Percentiles rank a stretch among this genome's conserved stretches.
phyloP scores from a whole-genome alignment of 176 grass and related monocot genomes.

The Rhynchospora breviuscula region DNA sequence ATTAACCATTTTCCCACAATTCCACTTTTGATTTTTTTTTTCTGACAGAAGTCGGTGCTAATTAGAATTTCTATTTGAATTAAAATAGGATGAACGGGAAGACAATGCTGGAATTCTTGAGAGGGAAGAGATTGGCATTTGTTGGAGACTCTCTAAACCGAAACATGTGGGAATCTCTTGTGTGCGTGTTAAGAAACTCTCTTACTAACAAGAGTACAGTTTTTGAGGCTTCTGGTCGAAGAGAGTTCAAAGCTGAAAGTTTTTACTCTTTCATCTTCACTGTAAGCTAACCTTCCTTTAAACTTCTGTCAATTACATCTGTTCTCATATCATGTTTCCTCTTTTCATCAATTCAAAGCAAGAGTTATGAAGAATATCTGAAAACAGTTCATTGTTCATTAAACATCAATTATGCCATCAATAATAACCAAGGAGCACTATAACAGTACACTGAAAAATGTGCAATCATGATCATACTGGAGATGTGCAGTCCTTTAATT shows the following conservation, averaged over 20 bases:
- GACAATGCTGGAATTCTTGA: slow-evolving; percentile 79
- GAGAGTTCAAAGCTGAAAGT: slow-evolving; percentile 70
- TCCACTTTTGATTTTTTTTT: background rate
- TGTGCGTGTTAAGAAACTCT: slow-evolving; percentile 64
- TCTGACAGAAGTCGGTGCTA: background rate
- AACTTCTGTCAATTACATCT: slow-evolving; percentile 6
- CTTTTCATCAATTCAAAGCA: background rate
- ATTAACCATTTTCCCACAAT: background rate
- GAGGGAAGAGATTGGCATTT: slow-evolving; percentile 71
- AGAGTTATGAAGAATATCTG: background rate
- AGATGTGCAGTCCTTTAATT: background rate
- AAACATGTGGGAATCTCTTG: slow-evolving; percentile 98
- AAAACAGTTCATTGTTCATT: background rate
- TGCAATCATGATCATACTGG: background rate
- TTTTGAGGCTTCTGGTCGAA: slow-evolving; percentile 76
- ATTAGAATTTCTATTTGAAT: background rate
- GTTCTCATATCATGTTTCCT: slow-evolving; percentile 7
- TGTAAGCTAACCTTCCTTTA: slow-evolving; percentile 26
- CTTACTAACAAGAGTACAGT: slow-evolving; percentile 79
- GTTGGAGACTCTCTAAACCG: slow-evolving; percentile 86
- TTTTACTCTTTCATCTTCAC: slow-evolving; percentile 87
- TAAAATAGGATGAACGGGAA: slow-evolving; percentile 56
- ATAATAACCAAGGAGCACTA: background rate
- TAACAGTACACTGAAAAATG: background rate
- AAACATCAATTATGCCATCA: background rate